Evolutionary conservation across 805 yeast genomes (phyloP), one percentile per base, ranked within the genome.

Genomic region (Citeromyces matritensis): DNA sequence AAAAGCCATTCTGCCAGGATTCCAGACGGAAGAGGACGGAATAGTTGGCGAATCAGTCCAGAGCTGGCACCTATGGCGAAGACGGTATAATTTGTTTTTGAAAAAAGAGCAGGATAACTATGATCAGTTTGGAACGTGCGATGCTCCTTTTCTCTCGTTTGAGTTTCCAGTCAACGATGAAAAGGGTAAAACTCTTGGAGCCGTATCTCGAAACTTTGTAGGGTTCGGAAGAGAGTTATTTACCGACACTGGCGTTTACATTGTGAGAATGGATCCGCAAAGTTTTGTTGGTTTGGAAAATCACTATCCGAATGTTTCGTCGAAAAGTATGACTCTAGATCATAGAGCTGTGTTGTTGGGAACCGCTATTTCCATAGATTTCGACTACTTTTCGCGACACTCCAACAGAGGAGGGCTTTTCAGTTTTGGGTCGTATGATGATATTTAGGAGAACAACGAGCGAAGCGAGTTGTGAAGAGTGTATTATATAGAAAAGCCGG

Each of bases 301-400:
- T 9, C 60, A 57, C 24, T 40, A 58, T 25, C 71, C 74, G 2
- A 48, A 57, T 3, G 62, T 65, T 3, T 55, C 70, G 0, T 27
- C 46, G 24, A 25, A 48, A 29, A 49, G 63, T 1, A 51, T 91
- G 52, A 68, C 76, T 4, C 54, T 84, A 27, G 93, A 80, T 48
- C 81, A 91, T 51, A 69, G 94, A 41, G 95, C 95, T 0, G 73
- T 85, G 1, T 46, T 91, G 50, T 59, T 91, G 34, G 94, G 84
- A 1, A 81, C 79, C 37, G 94, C 96, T 0, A 77, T 91, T 2
- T 79, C 94, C 36, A 78, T 91, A 37, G 98, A 91, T 52, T 91
- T 84, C 53, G 98, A 91, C 54, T 91, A 86, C 56, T 91, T 91
- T 53, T 82, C 95, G n/a, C 68, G 97, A 49, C 96, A 86, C 49